Evolutionary conservation across 108 stramenopile species (phyloP).

Genomic region (Conticribra weissflogii): DNA sequence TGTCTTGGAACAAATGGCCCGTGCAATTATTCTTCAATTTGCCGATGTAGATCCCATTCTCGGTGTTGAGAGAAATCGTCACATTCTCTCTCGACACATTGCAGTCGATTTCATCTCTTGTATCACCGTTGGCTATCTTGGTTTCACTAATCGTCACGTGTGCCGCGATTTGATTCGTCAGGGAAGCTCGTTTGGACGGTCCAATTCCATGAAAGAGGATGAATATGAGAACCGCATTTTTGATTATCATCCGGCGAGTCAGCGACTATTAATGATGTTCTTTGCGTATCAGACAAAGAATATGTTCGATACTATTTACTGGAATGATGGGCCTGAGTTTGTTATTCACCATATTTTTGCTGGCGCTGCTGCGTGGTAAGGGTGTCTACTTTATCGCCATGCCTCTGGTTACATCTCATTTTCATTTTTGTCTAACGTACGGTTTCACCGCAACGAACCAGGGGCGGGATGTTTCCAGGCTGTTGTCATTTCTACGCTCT

Average conservation of each 20-base stretch:
- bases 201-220: constrained; percentile 34
- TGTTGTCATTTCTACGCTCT: constrained; percentile 67
- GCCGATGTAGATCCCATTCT: constrained; percentile 60
- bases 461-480: constrained; percentile 70
- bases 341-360: constrained; percentile 79
- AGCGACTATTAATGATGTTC: constrained; percentile 63
- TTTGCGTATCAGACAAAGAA: constrained; percentile 88
- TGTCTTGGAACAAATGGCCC: constrained; percentile 18
- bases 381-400: background rate
- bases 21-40: constrained; percentile 5
- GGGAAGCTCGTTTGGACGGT: background rate
- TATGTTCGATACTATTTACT: constrained; percentile 75
- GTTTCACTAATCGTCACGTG: constrained; percentile 47
- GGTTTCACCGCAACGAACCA: background rate
- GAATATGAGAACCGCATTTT: constrained; percentile 64
- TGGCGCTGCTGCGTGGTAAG: constrained; percentile 64
- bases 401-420: background rate
- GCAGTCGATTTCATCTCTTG: constrained; percentile 69
- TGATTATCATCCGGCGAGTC: constrained; percentile 61
- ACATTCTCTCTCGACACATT: constrained; percentile 80
- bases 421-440: background rate
- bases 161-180: constrained; percentile 41
- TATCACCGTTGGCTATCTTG: constrained; percentile 56
- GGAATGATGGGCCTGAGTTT: constrained; percentile 85
- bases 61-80: constrained; percentile 58